Evolutionary conservation across 1,284 basidiomycete species (phyloP), one percentile per base, ranked within the genome.

Genomic region (Cutaneotrichosporon dermatis): DNA sequence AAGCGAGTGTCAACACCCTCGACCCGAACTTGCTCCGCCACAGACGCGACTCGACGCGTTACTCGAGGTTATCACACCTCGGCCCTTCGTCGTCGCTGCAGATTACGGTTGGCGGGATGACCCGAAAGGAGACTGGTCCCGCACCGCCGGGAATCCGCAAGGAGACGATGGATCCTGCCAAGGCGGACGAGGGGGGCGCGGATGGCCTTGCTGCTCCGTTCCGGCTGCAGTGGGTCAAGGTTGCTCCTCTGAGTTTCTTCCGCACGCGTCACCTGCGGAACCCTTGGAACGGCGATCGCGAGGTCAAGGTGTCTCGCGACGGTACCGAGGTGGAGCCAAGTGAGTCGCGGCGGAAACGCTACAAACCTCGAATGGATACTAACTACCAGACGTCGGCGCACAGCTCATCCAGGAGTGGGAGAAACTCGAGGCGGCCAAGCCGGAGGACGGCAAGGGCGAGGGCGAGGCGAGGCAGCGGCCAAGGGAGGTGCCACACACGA

Each of bases 301-400:
- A 95, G 73, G 85, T 95, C 64, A 95, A 94, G 80, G 87, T 93
- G 9, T 95, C 90, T 10, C 82, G 92, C 55, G 92, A 96, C 71
- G 92, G 92, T 11, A 95, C 92, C 1, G 92, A 96, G 76, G 76
- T 96, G 33, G 92, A 95, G 75, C 90, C 92, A 1, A 73, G 77
- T 77, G 61, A 70, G 75, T 75, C 1, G 11, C 10, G 4, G 7
- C 7, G n/a, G 4, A n/a, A n/a, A n/a, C n/a, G n/a, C n/a, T n/a
- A n/a, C n/a, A n/a, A n/a, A n/a, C n/a, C n/a, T n/a, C n/a, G n/a
- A n/a, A n/a, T n/a, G n/a, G n/a, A n/a, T n/a, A n/a, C n/a, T n/a
- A n/a, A n/a, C n/a, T n/a, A n/a, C n/a, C n/a, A n/a, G 76, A 72
- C n/a, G 84, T 92, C 40, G 92, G 90, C 6, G 80, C 85, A 60